Evolutionary conservation across 768 basidiomycete species (phyloP).

Genomic region (Phanerochaete sordida): DNA sequence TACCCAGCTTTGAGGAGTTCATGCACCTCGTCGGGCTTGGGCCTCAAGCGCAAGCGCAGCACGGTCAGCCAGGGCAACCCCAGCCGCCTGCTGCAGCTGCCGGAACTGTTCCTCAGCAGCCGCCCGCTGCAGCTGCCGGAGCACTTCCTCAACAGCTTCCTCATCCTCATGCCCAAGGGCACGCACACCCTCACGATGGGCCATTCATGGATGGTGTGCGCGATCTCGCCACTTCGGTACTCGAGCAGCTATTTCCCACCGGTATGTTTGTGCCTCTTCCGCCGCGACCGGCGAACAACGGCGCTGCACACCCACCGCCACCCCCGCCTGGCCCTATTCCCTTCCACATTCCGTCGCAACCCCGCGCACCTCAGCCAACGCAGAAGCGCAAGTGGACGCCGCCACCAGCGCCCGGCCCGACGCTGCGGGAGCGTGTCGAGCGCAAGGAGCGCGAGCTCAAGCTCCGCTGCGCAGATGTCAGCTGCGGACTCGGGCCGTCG

Average conservation of each 20-base stretch:
- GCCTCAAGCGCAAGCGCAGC: background rate
- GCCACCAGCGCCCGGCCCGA: slow-evolving; percentile 63
- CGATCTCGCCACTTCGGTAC: background rate
- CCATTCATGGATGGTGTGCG: background rate
- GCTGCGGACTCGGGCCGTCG: slow-evolving; percentile 60
- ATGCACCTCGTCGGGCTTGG: background rate
- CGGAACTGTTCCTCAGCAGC: background rate
- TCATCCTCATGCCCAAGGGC: background rate
- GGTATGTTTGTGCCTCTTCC: background rate
- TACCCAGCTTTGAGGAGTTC: slow-evolving; percentile 12
- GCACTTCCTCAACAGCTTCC: background rate
- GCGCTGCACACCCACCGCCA: background rate
- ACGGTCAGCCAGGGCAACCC: background rate
- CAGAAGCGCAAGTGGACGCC: slow-evolving; percentile 51
- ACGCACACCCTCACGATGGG: background rate
- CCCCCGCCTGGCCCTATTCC: slow-evolving; percentile 7
- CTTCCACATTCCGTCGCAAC: slow-evolving; percentile 14
- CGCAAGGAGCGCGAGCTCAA: slow-evolving; percentile 69
- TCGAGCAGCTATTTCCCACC: background rate
- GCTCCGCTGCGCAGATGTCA: slow-evolving; percentile 65
- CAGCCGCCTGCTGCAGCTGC: background rate
- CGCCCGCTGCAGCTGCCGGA: background rate
- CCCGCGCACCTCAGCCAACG: slow-evolving; percentile 22
- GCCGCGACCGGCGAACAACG: background rate
- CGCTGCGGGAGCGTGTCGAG: slow-evolving; percentile 72